phyloP scores from a whole-genome alignment of 768 basidiomycete species.

The Termitomyces sp. region DNA sequence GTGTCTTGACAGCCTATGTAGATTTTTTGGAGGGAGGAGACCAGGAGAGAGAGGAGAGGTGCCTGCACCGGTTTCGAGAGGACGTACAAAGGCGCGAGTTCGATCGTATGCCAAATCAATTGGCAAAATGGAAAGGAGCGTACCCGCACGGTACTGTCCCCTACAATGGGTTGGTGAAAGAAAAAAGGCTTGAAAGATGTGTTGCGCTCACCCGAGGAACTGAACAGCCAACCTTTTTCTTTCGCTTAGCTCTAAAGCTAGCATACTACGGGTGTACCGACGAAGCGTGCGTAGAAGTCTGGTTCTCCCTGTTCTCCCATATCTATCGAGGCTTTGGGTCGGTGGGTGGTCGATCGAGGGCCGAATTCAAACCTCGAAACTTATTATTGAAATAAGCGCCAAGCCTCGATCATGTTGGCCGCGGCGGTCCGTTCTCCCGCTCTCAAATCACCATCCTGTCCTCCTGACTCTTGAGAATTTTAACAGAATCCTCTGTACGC shows the following conservation, averaged over 20 bases:
- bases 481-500: too few species aligned
- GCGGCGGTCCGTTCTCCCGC: too few species aligned
- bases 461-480: too few species aligned
- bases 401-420: too few species aligned
- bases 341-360: too few species aligned
- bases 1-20: slow-evolving; percentile 93
- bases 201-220: slow-evolving; percentile 67
- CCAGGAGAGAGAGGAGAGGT: slow-evolving; percentile 85
- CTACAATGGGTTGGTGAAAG: slow-evolving; percentile 32
- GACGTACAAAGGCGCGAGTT: slow-evolving; percentile 63
- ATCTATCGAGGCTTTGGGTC: too few species aligned
- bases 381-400: too few species aligned
- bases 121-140: slow-evolving; percentile 19
- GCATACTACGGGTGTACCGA: slow-evolving; percentile 83
- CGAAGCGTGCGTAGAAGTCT: slow-evolving; percentile 61
- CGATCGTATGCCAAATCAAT: slow-evolving; percentile 75
- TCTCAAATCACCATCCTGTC: too few species aligned
- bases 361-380: too few species aligned
- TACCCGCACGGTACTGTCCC: slow-evolving; percentile 86
- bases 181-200: background rate
- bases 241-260: slow-evolving; percentile 74
- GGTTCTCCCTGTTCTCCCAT: too few species aligned
- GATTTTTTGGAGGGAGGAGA: slow-evolving; percentile 59
- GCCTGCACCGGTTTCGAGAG: slow-evolving; percentile 79
- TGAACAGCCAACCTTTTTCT: slow-evolving; percentile 83